These are phyloP conservation scores for Collybia mongolica DNA, from an alignment of 768 basidiomycete genomes.

Conservation along the genomic window DNA sequence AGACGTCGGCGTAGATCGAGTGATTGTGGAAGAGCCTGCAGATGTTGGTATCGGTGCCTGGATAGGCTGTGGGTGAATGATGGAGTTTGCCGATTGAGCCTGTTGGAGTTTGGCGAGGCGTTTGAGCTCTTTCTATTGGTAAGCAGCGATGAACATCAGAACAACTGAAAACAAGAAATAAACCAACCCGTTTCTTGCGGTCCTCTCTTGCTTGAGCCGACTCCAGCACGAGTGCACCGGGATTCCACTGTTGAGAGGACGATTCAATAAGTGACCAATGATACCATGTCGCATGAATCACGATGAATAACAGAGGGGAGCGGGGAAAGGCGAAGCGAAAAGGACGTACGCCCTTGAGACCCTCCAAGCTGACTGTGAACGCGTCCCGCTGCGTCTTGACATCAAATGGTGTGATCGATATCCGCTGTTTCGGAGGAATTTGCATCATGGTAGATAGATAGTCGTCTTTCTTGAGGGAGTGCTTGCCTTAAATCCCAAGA, in stretches of 20 bases:
- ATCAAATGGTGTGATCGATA: conserved; percentile 63
- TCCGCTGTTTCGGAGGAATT: conserved; percentile 69
- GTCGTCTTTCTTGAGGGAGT: conserved; percentile 79
- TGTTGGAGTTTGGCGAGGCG: conserved; percentile 60
- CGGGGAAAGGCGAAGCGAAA: conserved; percentile 6
- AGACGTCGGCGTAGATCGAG: conserved; percentile 19
- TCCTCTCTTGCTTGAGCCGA: conserved; percentile 77
- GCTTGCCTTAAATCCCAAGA: conserved; percentile 55
- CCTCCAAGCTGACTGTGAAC: conserved; percentile 70
- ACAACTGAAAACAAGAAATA: neutral
- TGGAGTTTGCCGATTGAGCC: conserved; percentile 17
- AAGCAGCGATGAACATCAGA: neutral
- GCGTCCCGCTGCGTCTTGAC: conserved; percentile 66
- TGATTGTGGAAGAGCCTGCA: conserved; percentile 24
- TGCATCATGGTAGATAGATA: conserved; percentile 66
- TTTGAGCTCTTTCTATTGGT: conserved; percentile 66
- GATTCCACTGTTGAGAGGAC: conserved; percentile 56
- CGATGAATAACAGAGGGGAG: neutral
- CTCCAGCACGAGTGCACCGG: conserved; percentile 56
- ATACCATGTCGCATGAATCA: too few species aligned
- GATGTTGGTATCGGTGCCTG: conserved; percentile 29
- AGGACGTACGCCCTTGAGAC: conserved; percentile 65
- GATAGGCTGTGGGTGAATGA: conserved; percentile 28
- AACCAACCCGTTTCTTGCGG: conserved; percentile 71
- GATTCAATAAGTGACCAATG: conserved; percentile 4